phyloP scores from a whole-genome alignment of 495 filamentous ascomycete genomes.

The Letharia lupina region DNA sequence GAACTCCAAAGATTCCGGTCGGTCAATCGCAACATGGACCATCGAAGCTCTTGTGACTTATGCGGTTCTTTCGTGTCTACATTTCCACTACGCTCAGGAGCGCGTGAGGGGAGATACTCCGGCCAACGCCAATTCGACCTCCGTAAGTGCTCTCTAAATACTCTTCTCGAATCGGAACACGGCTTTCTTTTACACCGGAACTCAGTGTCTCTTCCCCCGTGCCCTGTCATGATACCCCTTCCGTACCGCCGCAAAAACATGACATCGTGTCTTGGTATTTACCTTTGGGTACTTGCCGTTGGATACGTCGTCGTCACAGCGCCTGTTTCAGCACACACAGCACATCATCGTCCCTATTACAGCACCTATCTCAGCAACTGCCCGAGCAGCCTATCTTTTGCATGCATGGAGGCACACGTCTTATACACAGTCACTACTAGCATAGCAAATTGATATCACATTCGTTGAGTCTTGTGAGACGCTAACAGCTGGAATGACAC shows the following conservation, averaged over 20 bases:
- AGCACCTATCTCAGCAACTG: not conserved
- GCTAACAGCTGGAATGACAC: not conserved
- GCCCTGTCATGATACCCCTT: conserved; percentile 26
- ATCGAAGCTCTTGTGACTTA: no score
- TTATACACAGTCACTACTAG: not conserved
- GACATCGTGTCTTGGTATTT: conserved; percentile 35
- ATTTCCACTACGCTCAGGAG: no score
- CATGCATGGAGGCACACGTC: not conserved
- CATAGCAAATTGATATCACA: not conserved
- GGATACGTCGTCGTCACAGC: not conserved
- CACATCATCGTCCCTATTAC: not conserved
- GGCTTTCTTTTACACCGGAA: no score
- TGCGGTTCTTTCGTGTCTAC: no score
- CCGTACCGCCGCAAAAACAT: conserved; percentile 30
- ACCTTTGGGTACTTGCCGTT: conserved; percentile 20
- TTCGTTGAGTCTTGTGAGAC: not conserved
- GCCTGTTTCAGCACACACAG: not conserved
- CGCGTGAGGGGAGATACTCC: no score
- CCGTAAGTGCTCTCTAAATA: no score
- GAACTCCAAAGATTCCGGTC: no score
- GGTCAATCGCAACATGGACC: no score
- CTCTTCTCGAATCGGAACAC: no score
- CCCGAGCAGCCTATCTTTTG: not conserved
- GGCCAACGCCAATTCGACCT: no score
- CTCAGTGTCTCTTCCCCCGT: conserved; percentile 2